Conservation (phyloP, 2,329 filamentous ascomycete genomes). For the Pseudocercospora fuligena region DNA sequence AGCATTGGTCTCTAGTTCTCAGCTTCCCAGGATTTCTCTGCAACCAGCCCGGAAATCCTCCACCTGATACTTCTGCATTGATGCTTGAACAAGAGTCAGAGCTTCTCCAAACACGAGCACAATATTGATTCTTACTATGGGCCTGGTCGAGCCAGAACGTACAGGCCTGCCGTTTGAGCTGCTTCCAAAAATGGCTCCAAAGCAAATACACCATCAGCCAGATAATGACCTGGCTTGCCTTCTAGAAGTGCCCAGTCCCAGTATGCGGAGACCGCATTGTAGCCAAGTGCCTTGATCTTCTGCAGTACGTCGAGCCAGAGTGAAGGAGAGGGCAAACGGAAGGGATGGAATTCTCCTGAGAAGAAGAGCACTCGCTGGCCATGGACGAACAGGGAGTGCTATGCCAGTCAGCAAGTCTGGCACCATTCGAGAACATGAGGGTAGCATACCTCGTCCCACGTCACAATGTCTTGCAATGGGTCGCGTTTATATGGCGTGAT, state of each 20-base stretch:
- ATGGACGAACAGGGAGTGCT: constrained; percentile 69
- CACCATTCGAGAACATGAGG: neutral
- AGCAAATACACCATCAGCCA: constrained; percentile 72
- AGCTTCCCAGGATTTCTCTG: constrained; percentile 69
- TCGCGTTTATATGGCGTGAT: constrained; percentile 57
- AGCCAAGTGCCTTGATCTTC: constrained; percentile 80
- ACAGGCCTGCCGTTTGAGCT: constrained; percentile 73
- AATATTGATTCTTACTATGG: constrained; percentile 24
- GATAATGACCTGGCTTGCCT: constrained; percentile 71
- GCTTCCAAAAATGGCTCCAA: constrained; percentile 77
- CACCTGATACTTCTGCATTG: constrained; percentile 76
- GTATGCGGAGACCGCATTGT: constrained; percentile 80
- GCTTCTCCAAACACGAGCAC: neutral
- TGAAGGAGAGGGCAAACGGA: constrained; percentile 63
- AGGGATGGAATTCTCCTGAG: constrained; percentile 76
- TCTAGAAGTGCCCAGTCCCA: constrained; percentile 79
- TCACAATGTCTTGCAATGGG: constrained; percentile 63
- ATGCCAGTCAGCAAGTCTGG: neutral
- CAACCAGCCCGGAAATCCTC: constrained; percentile 81
- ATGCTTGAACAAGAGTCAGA: constrained; percentile 52
- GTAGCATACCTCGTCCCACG: constrained; percentile 64
- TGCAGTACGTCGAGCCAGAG: constrained; percentile 77
- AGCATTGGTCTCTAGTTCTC: constrained; percentile 66
- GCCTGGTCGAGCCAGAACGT: constrained; percentile 65
- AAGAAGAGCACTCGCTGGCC: constrained; percentile 74